Evolutionary conservation across 805 yeast species (phyloP).

Genomic region (Starmerella powellii): DNA sequence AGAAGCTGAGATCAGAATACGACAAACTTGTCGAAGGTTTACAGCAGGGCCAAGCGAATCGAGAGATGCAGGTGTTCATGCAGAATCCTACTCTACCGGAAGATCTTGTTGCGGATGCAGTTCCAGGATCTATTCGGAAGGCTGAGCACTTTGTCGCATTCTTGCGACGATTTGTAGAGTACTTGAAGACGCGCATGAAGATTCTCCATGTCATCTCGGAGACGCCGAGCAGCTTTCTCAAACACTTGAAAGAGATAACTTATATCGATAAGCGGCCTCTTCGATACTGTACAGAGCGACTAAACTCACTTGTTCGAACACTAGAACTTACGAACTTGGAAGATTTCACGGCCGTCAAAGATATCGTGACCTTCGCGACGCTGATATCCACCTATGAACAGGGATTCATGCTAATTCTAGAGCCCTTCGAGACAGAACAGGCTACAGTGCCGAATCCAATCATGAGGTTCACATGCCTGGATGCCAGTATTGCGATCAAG

Average conservation of each 20-base stretch:
- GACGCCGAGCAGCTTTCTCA: slow-evolving; percentile 84
- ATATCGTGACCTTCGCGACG: slow-evolving; percentile 94
- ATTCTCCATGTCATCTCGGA: slow-evolving; percentile 96
- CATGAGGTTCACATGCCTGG: slow-evolving; percentile 82
- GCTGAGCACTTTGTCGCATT: slow-evolving; percentile 96
- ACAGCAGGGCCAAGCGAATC: slow-evolving; percentile 52
- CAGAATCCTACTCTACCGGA: slow-evolving; percentile 77
- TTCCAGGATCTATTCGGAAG: slow-evolving; percentile 92
- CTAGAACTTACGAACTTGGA: slow-evolving; percentile 79
- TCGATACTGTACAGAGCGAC: slow-evolving; percentile 80
- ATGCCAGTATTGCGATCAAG: slow-evolving; percentile 94
- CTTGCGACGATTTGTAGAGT: slow-evolving; percentile 82
- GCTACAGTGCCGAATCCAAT: slow-evolving; percentile 96
- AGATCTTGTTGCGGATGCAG: slow-evolving; percentile 80
- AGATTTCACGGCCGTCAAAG: slow-evolving; percentile 84
- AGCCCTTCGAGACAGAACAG: slow-evolving; percentile 90
- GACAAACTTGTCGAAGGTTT: slow-evolving; percentile 83
- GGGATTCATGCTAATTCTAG: slow-evolving; percentile 83
- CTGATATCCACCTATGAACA: slow-evolving; percentile 86
- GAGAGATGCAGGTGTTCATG: slow-evolving; percentile 57
- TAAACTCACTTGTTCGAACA: slow-evolving; percentile 78
- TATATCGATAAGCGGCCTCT: slow-evolving; percentile 87
- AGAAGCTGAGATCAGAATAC: slow-evolving; percentile 77
- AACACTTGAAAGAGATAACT: slow-evolving; percentile 85
- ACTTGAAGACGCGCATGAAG: slow-evolving; percentile 93